Conservation (phyloP, 176 grass and related monocot genomes). For the Oryza australiensis region DNA sequence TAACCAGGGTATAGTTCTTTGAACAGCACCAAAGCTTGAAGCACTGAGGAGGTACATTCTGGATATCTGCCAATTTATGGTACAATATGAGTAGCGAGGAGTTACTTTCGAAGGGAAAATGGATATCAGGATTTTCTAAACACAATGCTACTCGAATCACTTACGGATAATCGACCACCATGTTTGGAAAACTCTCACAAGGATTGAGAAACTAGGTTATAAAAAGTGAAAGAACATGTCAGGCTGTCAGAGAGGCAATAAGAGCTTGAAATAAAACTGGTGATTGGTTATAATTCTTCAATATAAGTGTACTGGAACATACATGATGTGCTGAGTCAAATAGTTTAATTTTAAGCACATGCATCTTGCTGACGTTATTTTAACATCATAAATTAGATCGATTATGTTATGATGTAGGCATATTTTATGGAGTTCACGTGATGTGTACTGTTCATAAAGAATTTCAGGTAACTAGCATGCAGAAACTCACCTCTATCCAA, state of each 20-base stretch:
- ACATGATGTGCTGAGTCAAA: too few relatives aligned
- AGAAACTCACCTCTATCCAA: constrained; percentile 52
- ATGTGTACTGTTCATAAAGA: background rate
- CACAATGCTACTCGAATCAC: background rate
- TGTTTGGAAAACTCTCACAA: constrained; percentile 39
- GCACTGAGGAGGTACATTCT: constrained; percentile 60
- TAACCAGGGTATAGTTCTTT: constrained; percentile 40
- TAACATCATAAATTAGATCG: too few relatives aligned
- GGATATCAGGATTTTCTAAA: background rate
- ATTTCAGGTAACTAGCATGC: too few relatives aligned
- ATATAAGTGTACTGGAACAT: background rate
- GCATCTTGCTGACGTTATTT: too few relatives aligned
- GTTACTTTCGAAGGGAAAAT: background rate
- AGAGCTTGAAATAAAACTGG: background rate
- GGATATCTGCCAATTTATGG: constrained; percentile 36
- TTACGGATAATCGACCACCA: constrained; percentile 54
- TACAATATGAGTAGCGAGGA: background rate
- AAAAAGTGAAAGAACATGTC: background rate
- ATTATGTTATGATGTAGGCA: too few relatives aligned
- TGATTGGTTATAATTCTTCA: background rate
- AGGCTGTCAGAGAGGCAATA: background rate
- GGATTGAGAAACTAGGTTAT: constrained; percentile 44
- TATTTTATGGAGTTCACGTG: too few relatives aligned
- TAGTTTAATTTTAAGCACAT: too few relatives aligned
- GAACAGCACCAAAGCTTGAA: constrained; percentile 51